A percentile compares a stretch with the other conserved stretches of the same genome.
These are phyloP conservation scores for Medicago ruthenica DNA, from an alignment of 306 rosid genomes.

Conservation along the genomic window DNA sequence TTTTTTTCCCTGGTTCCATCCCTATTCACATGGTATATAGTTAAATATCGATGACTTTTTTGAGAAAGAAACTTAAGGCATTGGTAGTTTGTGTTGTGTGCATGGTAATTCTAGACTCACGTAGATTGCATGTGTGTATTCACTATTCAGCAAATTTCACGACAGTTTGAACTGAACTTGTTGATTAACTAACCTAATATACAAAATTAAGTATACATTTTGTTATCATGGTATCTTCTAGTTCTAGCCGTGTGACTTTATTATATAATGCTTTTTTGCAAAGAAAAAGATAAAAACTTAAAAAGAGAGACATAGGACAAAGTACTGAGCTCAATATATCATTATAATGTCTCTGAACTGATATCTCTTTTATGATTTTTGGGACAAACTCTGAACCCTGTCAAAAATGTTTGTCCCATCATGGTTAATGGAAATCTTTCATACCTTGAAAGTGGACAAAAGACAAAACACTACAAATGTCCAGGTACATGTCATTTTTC, in stretches of 20 bases:
- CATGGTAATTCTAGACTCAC: not conserved
- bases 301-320: conserved; percentile 39
- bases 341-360: conserved; percentile 36
- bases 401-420: conserved; percentile 44
- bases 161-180: not conserved
- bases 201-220: not conserved
- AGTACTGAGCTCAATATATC: conserved; percentile 33
- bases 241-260: conserved; percentile 36
- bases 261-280: conserved; percentile 14
- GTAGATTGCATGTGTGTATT: not conserved
- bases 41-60: not conserved
- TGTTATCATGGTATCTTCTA: conserved; percentile 40
- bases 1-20: not conserved
- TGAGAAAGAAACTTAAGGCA: not conserved
- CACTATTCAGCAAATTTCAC: not conserved
- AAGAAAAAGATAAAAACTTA: too few relatives aligned
- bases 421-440: conserved; percentile 48
- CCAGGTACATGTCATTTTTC: conserved; percentile 43
- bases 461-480: conserved; percentile 24
- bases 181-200: not conserved
- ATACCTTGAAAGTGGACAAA: conserved; percentile 40
- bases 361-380: conserved; percentile 33
- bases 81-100: not conserved
- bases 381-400: conserved; percentile 43
- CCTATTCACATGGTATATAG: not conserved